phyloP scores from a whole-genome alignment of 148 eudicot species.

The Vaccinium darrowii region DNA sequence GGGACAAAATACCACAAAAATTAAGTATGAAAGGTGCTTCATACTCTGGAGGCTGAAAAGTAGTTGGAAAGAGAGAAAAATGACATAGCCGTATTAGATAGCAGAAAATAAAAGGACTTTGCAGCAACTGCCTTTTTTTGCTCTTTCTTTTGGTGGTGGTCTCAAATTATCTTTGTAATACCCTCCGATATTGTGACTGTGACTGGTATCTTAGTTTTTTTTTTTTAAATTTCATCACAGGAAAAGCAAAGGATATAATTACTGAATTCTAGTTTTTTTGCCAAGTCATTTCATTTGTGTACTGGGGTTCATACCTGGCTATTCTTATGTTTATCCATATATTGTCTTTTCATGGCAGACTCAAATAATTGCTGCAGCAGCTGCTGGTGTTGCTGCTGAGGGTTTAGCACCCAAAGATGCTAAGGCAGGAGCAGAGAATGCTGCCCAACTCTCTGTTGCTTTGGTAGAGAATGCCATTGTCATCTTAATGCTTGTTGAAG shows the following conservation, averaged over 20 bases:
- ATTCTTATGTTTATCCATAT: conserved; percentile 6
- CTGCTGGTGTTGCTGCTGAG: conserved; percentile 96
- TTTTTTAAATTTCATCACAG: neutral
- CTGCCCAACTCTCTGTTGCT: conserved; percentile 97
- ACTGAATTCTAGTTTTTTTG: neutral
- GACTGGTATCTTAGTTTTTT: too few relatives aligned
- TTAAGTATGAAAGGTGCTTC: conserved; percentile 1
- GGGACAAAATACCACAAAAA: neutral
- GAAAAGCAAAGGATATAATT: neutral
- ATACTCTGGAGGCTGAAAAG: neutral
- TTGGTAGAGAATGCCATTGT: conserved; percentile 99
- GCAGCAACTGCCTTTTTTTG: neutral
- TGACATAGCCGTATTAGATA: neutral
- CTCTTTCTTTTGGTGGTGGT: neutral
- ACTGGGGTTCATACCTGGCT: conserved; percentile 12
- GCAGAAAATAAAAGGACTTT: neutral
- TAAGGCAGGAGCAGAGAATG: conserved; percentile 84
- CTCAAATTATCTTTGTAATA: neutral
- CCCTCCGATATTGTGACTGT: conserved; percentile 1
- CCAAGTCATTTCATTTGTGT: neutral
- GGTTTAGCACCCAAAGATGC: conserved; percentile 78
- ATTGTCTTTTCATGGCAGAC: conserved; percentile 52
- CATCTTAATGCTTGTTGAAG: conserved; percentile 96
- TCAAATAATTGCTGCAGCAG: conserved; percentile 98
- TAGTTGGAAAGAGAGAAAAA: neutral